These are phyloP conservation scores for Phytophthora nicotianae DNA, from an alignment of 352 stramenopile species.

Conservation along the genomic window DNA sequence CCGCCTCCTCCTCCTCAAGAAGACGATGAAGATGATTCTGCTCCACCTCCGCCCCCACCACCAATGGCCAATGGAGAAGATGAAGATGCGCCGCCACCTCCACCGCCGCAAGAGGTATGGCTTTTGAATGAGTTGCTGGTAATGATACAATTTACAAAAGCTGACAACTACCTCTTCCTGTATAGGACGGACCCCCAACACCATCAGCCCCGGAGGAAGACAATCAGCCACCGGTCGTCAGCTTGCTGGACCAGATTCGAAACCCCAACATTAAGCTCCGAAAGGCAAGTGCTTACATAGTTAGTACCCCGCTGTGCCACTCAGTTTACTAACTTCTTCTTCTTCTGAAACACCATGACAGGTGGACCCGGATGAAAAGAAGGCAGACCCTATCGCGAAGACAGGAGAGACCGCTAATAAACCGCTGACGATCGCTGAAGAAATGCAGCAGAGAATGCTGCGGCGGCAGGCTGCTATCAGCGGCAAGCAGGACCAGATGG, in stretches of 20 bases:
- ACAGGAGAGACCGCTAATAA: slow-evolving; percentile 44
- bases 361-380: slow-evolving; percentile 43
- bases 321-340: slow-evolving; percentile 3
- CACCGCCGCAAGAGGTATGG: slow-evolving; percentile 45
- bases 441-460: slow-evolving; percentile 84
- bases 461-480: slow-evolving; percentile 80
- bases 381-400: slow-evolving; percentile 38
- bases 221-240: slow-evolving; percentile 31
- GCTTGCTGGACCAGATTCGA: slow-evolving; percentile 67
- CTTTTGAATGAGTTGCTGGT: not conserved
- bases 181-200: slow-evolving; percentile 38
- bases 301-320: not conserved
- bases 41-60: slow-evolving; percentile 49
- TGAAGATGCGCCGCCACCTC: slow-evolving; percentile 57
- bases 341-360: slow-evolving; percentile 10
- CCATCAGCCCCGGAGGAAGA: slow-evolving; percentile 39
- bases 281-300: slow-evolving; percentile 32
- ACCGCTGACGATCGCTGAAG: slow-evolving; percentile 75
- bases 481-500: slow-evolving; percentile 83
- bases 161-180: slow-evolving; percentile 1
- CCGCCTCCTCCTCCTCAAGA: slow-evolving; percentile 47
- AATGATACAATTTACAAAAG: not conserved
- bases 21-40: slow-evolving; percentile 46
- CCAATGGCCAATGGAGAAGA: slow-evolving; percentile 39
- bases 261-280: slow-evolving; percentile 63